Base-by-base conservation (phyloP, 306 rosid species). In the Quercus wislizeni region DNA sequence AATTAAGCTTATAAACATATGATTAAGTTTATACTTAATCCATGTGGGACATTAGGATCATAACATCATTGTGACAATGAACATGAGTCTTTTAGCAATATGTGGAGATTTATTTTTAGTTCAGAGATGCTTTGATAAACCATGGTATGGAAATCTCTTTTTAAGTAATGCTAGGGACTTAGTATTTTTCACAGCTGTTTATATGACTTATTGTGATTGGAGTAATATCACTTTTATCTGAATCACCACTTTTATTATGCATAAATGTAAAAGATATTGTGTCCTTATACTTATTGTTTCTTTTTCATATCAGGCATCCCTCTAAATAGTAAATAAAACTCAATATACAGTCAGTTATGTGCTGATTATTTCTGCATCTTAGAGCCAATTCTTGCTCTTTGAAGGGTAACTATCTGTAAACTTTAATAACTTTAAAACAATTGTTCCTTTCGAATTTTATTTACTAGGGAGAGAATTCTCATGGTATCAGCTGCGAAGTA, bases 281-380 rank as follows among this genome's bases (percentile, higher is more conserved):
- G 5, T 31, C 5, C 33, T 31, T 4, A 30, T 30, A 28, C 4
- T 28, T 28, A 30, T 30, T 31, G 33, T 31, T 31, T 31, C 33
- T 31, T 31, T 31, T 31, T 4, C 33, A 62, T 83, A 71, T 76
- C 94, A 92, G 97, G 93, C 76, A 78, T 91, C 79, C 97, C 98
- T 77, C 75, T 87, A 76, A 94, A 92, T 81, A 94, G 92, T 87
- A 76, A 94, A 92, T 81, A 94, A 94, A 74, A 82, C 94, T 10
- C 78, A 92, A 59, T 92, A 91, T 78, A 89, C 97, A 21, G 77
- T 92, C 83, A 94, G 94, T 84, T 94, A 91, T 84, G 83, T 86
- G 97, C 83, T 94, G 80, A 81, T 89, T 75, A 92, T 94, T 77
- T 87, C 91, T 49, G 94, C 93, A 35, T 85, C 20, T 19, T 46